Percentiles rank a stretch among this genome's conserved stretches.
Evolutionary conservation across 2,329 filamentous ascomycete species (phyloP).

Genomic region (Coniochaeta sp.): DNA sequence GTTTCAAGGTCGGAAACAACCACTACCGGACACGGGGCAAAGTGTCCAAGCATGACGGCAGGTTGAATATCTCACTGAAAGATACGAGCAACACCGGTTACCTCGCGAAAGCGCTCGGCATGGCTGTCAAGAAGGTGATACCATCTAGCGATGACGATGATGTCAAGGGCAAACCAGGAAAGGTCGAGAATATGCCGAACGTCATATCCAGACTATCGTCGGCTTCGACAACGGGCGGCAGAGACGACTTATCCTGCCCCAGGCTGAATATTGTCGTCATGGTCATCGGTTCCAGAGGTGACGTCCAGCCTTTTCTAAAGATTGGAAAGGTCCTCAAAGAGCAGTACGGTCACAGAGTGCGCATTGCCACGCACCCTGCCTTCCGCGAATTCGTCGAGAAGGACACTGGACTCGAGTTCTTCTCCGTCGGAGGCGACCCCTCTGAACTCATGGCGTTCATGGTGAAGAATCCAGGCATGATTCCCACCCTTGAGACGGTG

Average conservation of each 20-base stretch:
- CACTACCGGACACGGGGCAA: constrained; percentile 58
- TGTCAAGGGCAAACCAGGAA: constrained; percentile 15
- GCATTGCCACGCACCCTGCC: constrained; percentile 71
- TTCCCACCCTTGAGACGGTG: constrained; percentile 66
- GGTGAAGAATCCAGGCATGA: constrained; percentile 76
- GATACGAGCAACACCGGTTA: constrained; percentile 65
- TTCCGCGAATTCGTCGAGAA: constrained; percentile 71
- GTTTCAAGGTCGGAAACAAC: constrained; percentile 56
- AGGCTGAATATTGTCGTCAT: constrained; percentile 73
- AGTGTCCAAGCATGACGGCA: constrained; percentile 61
- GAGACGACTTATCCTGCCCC: constrained; percentile 29
- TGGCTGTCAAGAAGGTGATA: constrained; percentile 52
- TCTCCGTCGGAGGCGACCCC: constrained; percentile 72
- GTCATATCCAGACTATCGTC: constrained; percentile 11
- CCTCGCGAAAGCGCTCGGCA: constrained; percentile 65
- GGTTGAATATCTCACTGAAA: constrained; percentile 65
- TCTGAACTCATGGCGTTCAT: constrained; percentile 82
- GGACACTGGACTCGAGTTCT: constrained; percentile 70
- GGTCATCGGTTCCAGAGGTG: constrained; percentile 74
- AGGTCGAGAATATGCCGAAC: constrained; percentile 4
- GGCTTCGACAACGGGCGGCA: constrained; percentile 22
- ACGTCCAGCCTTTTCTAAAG: constrained; percentile 73
- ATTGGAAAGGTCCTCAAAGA: constrained; percentile 67
- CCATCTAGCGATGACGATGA: constrained; percentile 21
- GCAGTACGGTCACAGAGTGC: constrained; percentile 65